phyloP scores from a whole-genome alignment of 169 alveolate species.

The Babesia ovis region DNA sequence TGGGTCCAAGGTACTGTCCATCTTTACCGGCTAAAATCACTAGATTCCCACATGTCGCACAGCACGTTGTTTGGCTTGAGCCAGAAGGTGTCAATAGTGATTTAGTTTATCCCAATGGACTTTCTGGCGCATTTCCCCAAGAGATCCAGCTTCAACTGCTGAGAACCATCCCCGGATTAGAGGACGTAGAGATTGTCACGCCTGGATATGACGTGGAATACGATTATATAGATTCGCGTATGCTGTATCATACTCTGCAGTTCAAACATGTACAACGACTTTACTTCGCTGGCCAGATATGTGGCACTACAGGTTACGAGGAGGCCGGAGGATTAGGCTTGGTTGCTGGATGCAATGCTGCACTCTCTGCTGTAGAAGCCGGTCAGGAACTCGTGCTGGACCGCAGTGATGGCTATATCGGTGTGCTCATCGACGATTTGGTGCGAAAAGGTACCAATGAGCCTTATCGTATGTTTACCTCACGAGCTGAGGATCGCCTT shows the following conservation, averaged over 20 bases:
- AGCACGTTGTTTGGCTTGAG: conserved; percentile 91
- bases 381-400: conserved; percentile 64
- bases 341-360: conserved; percentile 91
- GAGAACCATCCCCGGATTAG: conserved; percentile 77
- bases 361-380: conserved; percentile 59
- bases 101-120: conserved; percentile 89
- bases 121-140: conserved; percentile 87
- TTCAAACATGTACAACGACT: conserved; percentile 76
- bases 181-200: conserved; percentile 76
- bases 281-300: conserved; percentile 89
- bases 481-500: conserved; percentile 86
- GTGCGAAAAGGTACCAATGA: conserved; percentile 85
- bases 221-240: conserved; percentile 81
- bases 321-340: conserved; percentile 92
- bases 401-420: conserved; percentile 84
- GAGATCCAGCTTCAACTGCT: conserved; percentile 77
- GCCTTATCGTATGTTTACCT: conserved; percentile 90
- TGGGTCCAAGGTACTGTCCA: conserved; percentile 93
- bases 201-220: conserved; percentile 92
- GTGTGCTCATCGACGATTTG: conserved; percentile 89
- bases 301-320: conserved; percentile 94
- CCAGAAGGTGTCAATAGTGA: conserved; percentile 86
- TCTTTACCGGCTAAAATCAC: conserved; percentile 83
- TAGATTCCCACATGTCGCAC: conserved; percentile 77
- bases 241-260: conserved; percentile 80